Evolutionary conservation across 768 basidiomycete genomes (phyloP), one percentile per base, ranked within the genome.

Genomic region (Podaxis sp.): DNA sequence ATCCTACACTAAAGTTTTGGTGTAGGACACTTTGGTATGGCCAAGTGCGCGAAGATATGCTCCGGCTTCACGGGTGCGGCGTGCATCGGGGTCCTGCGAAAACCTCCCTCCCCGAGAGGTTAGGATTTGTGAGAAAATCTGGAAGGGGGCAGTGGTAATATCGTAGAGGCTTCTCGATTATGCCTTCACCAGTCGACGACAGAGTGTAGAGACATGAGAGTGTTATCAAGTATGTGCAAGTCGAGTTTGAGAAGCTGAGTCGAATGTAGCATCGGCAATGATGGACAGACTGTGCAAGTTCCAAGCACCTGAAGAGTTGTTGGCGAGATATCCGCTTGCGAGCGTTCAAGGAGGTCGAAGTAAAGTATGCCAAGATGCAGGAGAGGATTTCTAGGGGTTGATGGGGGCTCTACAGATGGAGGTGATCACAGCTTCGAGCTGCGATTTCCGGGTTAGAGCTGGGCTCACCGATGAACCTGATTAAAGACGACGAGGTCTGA

Each of bases 391-490:
- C 1, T 5, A 9, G 10, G 9, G 3, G 18, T 21, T 10, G 18
- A 0, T 10, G 47, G 47, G 47, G 11, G 0, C 7, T 44, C 47
- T 25, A 2, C 23, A 0, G 7, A 27, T 23, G 21, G 13, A 18
- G 21, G 7, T 13, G 21, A 48, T 11, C 21, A 48, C 4, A 11
- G 7, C 13, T 23, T 11, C 11, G 21, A 48, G 25, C 13, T 2
- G 47, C 4, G 47, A 25, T 0, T 48, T 0, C 42, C 5, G 47
- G 1, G 25, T 16, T 48, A 6, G 21, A 27, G 11, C 47, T 13
- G 10, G 47, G 46, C 62, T 66, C 68, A 65, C 46, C 35, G 16
- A 61, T 50, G 21, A 57, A 65, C 28, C 27, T 37, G 13, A 63
- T 27, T 4, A 21, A n/a, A n/a, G n/a, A n/a, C n/a, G n/a, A n/a